A percentile compares a stretch with the other conserved stretches of the same genome.
These are phyloP conservation scores for Ogataea nakhonphanomensis DNA, from an alignment of 805 yeast species.

Conservation along the genomic window DNA sequence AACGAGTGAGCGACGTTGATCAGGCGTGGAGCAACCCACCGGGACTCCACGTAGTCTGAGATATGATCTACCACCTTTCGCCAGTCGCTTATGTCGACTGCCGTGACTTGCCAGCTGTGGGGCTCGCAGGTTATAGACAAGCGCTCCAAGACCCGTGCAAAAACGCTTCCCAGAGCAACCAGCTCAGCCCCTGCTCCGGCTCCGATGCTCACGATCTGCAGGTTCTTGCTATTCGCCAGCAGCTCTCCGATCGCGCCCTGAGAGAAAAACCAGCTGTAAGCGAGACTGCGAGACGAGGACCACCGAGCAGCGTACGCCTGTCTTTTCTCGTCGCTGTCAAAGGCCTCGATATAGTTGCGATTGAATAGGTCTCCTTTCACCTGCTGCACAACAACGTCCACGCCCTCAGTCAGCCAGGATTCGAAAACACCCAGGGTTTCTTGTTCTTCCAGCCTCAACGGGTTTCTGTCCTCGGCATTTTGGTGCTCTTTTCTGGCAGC, in stretches of 20 bases:
- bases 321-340: conserved; percentile 57
- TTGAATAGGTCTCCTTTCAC: conserved; percentile 71
- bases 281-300: conserved; percentile 80
- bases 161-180: conserved; percentile 59
- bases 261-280: conserved; percentile 66
- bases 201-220: conserved; percentile 59
- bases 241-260: conserved; percentile 40
- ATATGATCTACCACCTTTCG: conserved; percentile 45
- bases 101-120: conserved; percentile 37
- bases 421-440: conserved; percentile 33
- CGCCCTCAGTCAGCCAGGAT: conserved; percentile 35
- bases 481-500: conserved; percentile 22
- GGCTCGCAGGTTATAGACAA: conserved; percentile 7
- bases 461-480: conserved; percentile 8
- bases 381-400: conserved; percentile 47
- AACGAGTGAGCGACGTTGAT: conserved; percentile 22
- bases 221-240: conserved; percentile 30
- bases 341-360: conserved; percentile 69
- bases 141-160: conserved; percentile 33
- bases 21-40: conserved; percentile 50
- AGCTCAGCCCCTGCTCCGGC: conserved; percentile 92
- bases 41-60: conserved; percentile 39
- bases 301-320: conserved; percentile 79
- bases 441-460: conserved; percentile 31
- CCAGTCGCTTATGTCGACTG: conserved; percentile 85